Conservation (phyloP, 768 basidiomycete species). For the Boletus bicolor region DNA sequence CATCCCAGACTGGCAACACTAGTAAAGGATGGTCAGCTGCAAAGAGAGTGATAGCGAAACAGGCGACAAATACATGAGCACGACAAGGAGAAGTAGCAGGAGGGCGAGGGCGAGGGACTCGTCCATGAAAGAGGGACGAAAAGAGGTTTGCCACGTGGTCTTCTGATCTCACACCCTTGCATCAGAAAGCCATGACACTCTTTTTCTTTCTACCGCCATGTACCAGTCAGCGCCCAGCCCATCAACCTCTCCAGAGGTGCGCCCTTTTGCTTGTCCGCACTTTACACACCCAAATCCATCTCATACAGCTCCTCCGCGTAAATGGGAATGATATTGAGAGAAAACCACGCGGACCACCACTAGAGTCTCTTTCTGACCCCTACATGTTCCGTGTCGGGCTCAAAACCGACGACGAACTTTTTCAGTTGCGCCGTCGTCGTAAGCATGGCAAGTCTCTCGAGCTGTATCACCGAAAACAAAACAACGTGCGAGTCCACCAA, state of each 20-base stretch:
- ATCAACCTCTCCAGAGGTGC: constrained; percentile 12
- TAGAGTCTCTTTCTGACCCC: constrained; percentile 50
- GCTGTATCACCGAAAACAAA: constrained; percentile 67
- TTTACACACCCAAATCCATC: neutral
- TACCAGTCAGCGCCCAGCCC: neutral
- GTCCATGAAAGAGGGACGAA: neutral
- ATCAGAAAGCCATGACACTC: no score
- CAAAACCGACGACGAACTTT: constrained; percentile 60
- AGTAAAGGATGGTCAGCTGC: constrained; percentile 1
- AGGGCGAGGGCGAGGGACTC: constrained; percentile 36
- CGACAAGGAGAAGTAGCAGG: constrained; percentile 44
- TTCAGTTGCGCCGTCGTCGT: constrained; percentile 52
- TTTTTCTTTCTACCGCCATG: neutral
- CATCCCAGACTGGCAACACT: constrained; percentile 54
- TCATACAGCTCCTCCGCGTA: neutral
- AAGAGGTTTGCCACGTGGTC: no score
- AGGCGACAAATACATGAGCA: constrained; percentile 41
- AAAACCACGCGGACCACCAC: constrained; percentile 26
- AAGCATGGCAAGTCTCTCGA: constrained; percentile 63
- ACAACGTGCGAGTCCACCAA: constrained; percentile 48
- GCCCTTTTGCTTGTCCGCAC: neutral
- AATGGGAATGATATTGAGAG: constrained; percentile 37
- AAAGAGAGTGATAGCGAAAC: neutral
- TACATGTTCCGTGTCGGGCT: constrained; percentile 61
- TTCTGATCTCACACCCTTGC: no score